Evolutionary conservation across 495 filamentous ascomycete genomes (phyloP), one percentile per base, ranked within the genome.

Genomic region (Oidiodendron maius): DNA sequence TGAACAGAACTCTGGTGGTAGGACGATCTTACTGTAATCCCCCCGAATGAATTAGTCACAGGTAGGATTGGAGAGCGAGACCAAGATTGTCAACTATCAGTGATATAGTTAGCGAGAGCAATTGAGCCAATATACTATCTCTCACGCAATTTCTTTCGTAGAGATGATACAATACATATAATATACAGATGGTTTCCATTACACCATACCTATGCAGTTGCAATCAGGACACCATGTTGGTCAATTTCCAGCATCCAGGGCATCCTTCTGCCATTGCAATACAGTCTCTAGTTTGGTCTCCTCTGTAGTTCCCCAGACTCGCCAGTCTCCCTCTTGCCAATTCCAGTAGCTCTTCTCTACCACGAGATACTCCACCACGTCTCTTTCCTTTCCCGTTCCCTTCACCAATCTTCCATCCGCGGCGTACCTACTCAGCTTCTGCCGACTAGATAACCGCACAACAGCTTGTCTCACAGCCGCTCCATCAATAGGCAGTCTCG

Each of bases 331-430:
- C 35, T 80, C 72, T 52, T 71, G 57, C 44, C 77, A 85, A 2
- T 70, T 70, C 4, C 42, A 23, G 9, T 82, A 61, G 20, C 64
- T 54, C 57, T 74, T 72, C 68, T 89, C 86, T 17, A 95, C 57
- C 4, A 91, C 84, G n/a, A 96, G 18, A 58, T 94, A 84, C 70
- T 96, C 91, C 1, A 68, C 64, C 48, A 84, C 71, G 49, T 83
- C 80, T 56, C 79, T 81, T 62, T 77, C 69, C 61, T 78, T 75
- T 34, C 69, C 71, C 34, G 73, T 75, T 3, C 71, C 71, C 11
- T 63, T 49, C 16, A 74, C 60, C 16, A 69, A 20, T 1, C 45
- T 26, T 32, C 41, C 58, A 15, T 53, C 45, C 15, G 58, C 48
- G 25, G 67, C 61, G 42, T 66, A 70, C 50, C 67, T 66, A 17